Conservation (phyloP, 2,329 filamentous ascomycete genomes). For the Cadophora luteo-olivacea region DNA sequence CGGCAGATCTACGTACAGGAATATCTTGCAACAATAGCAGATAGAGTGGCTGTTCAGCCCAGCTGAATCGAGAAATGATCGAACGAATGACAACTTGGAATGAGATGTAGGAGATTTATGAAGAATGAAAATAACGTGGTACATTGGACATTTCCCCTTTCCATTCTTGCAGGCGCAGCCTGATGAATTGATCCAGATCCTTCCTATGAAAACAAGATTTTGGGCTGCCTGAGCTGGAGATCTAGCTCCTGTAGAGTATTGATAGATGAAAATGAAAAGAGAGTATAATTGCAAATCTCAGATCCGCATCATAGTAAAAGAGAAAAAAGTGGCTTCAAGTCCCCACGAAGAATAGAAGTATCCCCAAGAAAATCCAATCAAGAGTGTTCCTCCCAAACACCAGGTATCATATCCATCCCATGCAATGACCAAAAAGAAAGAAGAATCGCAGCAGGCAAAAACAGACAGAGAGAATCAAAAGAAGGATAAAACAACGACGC, state of each 20-base stretch:
- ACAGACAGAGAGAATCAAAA: conserved; percentile 27
- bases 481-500: conserved; percentile 20
- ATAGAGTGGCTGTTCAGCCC: conserved; percentile 4
- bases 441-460: conserved; percentile 25
- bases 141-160: conserved; percentile 6
- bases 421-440: conserved; percentile 32
- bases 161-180: conserved; percentile 26
- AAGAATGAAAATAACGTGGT: conserved; percentile 6
- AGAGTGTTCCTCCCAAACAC: conserved; percentile 38
- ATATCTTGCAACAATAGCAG: conserved; percentile 8
- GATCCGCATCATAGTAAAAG: conserved; percentile 30
- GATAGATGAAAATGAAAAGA: conserved; percentile 16
- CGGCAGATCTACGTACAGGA: conserved; percentile 19
- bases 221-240: conserved; percentile 41
- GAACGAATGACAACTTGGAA: conserved; percentile 7
- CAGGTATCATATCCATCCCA: conserved; percentile 44
- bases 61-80: neutral
- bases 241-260: conserved; percentile 35
- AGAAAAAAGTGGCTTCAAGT: conserved; percentile 20
- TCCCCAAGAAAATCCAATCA: conserved; percentile 18
- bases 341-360: conserved; percentile 14
- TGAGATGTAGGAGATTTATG: conserved; percentile 5
- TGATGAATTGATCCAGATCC: conserved; percentile 23
- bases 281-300: conserved; percentile 34
- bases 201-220: conserved; percentile 32